Base-by-base conservation (phyloP, 2,329 filamentous ascomycete species). In the Colletotrichum caudatum region DNA sequence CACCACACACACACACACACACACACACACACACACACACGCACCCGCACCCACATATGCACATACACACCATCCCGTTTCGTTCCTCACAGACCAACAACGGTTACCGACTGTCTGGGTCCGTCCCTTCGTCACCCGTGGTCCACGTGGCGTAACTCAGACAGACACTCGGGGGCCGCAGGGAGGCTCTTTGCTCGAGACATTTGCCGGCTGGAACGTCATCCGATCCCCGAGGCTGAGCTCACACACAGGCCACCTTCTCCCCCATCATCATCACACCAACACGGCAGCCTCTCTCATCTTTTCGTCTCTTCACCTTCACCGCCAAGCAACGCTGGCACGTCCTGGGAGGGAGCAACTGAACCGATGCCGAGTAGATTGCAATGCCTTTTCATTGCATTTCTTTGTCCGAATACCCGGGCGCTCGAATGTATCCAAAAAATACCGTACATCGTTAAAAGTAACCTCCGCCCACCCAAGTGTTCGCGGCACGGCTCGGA, bases 381-480 rank as follows among this genome's bases (percentile, higher is more conserved):
- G 57, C 64, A 69, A 71, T 71, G 64, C 37, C 64, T 69, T 48
- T 48, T 59, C 54, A 64, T 71, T 71, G 59, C 59, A 44, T 48
- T 71, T 53, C 46, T 35, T 35, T 35, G 53, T 35, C 59, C 18
- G 29, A 54, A 54, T 71, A 59, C 39, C 69, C 53, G 59, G 59
- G 59, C 26, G 53, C 53, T 64, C 60, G 33, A 69, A 64, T 44
- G 59, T 54, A 46, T 18, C 46, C 46, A 35, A 56, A 48, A 35
- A 56, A 56, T 71, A 64, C 65, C 65, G 69, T 71, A 71, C 41
- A 69, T 71, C 69, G 69, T 69, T 69, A 69, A 37, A 64, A 64
- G 50, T 69, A 69, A 57, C 58, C 50, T n/a, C 59, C 39, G 33
- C 48, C 65, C 65, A 48, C 59, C 54, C 58, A 71, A 71, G 61